Evolutionary conservation across 2,329 filamentous ascomycete species (phyloP).

Genomic region (Xylariaceae sp.): DNA sequence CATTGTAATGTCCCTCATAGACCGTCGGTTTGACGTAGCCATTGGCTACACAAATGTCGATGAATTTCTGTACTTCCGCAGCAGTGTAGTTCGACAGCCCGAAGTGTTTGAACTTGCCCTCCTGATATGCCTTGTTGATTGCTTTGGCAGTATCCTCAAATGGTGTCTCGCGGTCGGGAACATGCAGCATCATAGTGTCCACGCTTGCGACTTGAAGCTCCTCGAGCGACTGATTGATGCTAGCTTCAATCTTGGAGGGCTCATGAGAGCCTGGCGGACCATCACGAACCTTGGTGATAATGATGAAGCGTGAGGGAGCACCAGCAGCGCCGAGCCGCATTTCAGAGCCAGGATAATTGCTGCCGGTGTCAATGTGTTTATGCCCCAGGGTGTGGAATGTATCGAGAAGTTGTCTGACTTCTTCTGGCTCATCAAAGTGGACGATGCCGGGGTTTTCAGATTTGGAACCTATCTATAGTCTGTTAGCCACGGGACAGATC

Average conservation of each 20-base stretch:
- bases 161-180: conserved; percentile 42
- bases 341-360: conserved; percentile 35
- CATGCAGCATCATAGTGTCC: conserved; percentile 32
- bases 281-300: conserved; percentile 37
- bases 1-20: conserved; percentile 49
- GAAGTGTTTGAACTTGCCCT: conserved; percentile 34
- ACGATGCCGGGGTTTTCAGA: conserved; percentile 7
- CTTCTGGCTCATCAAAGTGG: conserved; percentile 15
- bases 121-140: conserved; percentile 39
- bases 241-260: conserved; percentile 26
- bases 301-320: conserved; percentile 29
- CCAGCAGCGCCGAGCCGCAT: conserved; percentile 28
- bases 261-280: conserved; percentile 25
- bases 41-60: conserved; percentile 41
- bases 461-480: conserved; percentile 14
- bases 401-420: conserved; percentile 16
- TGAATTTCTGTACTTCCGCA: conserved; percentile 42
- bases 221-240: conserved; percentile 34
- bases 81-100: conserved; percentile 46
- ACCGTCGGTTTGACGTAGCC: conserved; percentile 42
- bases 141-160: conserved; percentile 40
- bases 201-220: conserved; percentile 22
- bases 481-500: background rate
- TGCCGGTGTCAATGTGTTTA: conserved; percentile 41
- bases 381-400: conserved; percentile 13